Conservation (phyloP, 75 land plant species). For the Selaginella tamariscina region DNA sequence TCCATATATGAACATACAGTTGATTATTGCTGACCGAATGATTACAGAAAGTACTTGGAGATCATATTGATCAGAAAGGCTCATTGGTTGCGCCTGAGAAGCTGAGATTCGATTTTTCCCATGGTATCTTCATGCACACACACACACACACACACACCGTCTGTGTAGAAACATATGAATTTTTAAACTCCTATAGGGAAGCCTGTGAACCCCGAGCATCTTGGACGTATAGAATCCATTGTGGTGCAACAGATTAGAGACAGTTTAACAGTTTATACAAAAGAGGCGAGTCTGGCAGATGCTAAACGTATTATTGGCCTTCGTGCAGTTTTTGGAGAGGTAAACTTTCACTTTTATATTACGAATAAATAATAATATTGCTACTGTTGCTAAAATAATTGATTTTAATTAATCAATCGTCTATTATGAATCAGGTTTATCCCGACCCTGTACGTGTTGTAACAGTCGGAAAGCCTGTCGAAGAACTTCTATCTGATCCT, state of each 20-base stretch:
- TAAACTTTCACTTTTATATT: slow-evolving; percentile 15
- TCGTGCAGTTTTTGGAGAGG: slow-evolving; percentile 99
- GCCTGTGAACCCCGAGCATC: slow-evolving; percentile 52
- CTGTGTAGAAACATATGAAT: too few species aligned
- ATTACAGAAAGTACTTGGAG: slow-evolving; percentile 72
- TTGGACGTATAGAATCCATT: slow-evolving; percentile 71
- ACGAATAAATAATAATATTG: neutral
- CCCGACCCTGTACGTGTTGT: slow-evolving; percentile 96
- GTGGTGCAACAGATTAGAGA: slow-evolving; percentile 75
- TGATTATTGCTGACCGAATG: slow-evolving; percentile 11
- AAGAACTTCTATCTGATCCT: slow-evolving; percentile 75
- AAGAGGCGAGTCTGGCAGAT: slow-evolving; percentile 66
- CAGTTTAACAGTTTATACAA: slow-evolving; percentile 69
- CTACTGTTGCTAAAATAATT: neutral
- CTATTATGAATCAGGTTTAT: slow-evolving; percentile 46
- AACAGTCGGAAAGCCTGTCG: slow-evolving; percentile 65
- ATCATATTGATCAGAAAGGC: slow-evolving; percentile 94
- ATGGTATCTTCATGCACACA: slow-evolving; percentile 63
- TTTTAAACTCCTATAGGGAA: slow-evolving; percentile 40
- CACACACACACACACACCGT: too few species aligned
- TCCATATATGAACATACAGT: neutral
- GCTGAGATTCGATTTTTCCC: slow-evolving; percentile 89
- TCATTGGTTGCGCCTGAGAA: slow-evolving; percentile 94
- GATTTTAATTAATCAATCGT: neutral
- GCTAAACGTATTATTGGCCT: slow-evolving; percentile 80